Base-by-base conservation (phyloP, 352 stramenopile species). In the Pythium periplocum region DNA sequence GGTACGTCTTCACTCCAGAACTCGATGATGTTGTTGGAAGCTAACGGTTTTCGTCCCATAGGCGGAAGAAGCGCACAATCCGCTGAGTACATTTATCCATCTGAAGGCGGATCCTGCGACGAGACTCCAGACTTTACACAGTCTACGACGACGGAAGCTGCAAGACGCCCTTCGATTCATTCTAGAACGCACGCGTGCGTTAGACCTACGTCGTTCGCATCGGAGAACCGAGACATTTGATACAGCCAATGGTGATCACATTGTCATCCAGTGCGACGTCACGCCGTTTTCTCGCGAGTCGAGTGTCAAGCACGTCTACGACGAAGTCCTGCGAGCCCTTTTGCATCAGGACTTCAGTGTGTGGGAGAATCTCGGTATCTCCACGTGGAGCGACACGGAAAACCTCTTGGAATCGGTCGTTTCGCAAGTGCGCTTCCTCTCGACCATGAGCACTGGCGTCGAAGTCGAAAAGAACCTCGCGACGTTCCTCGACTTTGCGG, bases 141-240 rank as follows among this genome's bases (percentile, higher is more conserved):
- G n/a, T 2, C 42, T 61, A 39, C 50, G 51, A 17, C 38, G 33
- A 3, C 31, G 39, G 26, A 61, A 50, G 45, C 32, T 55, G 1
- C 39, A 53, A 32, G 46, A 61, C 17, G 47, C 45, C 6, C 38
- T 54, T 8, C 2, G 12, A 34, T 61, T 48, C 33, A 11, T 61
- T 2, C 46, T 61, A 6, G 34, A 45, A n/a, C 54, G 54, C 17
- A 45, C 26, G 9, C 11, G 33, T 3, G 36, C 11, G n/a, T 36
- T 45, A 26, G 54, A 61, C 34, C 26, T 61, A 26, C 38, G 47
- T 4, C 17, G 3, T 39, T 37, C 45, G 2, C 26, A 33, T 32
- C 54, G 54, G 10, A 37, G 50, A n/a, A 11, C 45, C 6, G 54
- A 61, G 2, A 48, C 43, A 48, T 48, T 48, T 48, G 43, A 48